Conservation (phyloP, 2,329 filamentous ascomycete genomes). For the Chaetomiaceae sp. region DNA sequence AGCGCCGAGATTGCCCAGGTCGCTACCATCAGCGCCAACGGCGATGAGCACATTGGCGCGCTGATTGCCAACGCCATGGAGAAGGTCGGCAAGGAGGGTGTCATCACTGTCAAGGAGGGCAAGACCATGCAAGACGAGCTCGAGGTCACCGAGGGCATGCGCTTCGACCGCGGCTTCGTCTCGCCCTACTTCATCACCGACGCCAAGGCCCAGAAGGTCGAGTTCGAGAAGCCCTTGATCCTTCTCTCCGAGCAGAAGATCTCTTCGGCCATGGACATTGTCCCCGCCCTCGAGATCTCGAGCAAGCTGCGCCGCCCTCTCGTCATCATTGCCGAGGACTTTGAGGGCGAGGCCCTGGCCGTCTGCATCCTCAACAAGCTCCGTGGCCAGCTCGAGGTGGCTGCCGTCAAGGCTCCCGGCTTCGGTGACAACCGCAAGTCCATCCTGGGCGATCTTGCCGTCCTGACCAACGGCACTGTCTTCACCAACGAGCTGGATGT, state of each 20-base stretch:
- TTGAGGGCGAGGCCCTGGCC: conserved; percentile 95
- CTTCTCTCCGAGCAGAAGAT: conserved; percentile 99
- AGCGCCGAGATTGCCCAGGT: conserved; percentile 97
- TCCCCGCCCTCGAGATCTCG: conserved; percentile 94
- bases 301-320: conserved; percentile 92
- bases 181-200: conserved; percentile 99
- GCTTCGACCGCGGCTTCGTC: conserved; percentile 97
- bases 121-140: conserved; percentile 98
- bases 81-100: conserved; percentile 99
- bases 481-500: conserved; percentile 98
- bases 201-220: conserved; percentile 95
- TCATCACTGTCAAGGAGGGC: conserved; percentile 99
- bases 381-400: conserved; percentile 97
- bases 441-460: conserved; percentile 92
- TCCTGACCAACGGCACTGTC: conserved; percentile 94
- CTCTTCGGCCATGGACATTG: conserved; percentile 97
- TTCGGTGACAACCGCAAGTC: conserved; percentile 99
- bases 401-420: conserved; percentile 96
- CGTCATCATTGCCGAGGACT: conserved; percentile 98
- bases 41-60: conserved; percentile 89
- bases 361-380: conserved; percentile 99
- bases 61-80: conserved; percentile 99
- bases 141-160: conserved; percentile 99
- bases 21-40: conserved; percentile 96
- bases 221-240: conserved; percentile 99